A percentile compares a stretch with the other conserved stretches of the same genome.
phyloP scores from a whole-genome alignment of 108 stramenopile genomes.

The Nitzschia putrida region DNA sequence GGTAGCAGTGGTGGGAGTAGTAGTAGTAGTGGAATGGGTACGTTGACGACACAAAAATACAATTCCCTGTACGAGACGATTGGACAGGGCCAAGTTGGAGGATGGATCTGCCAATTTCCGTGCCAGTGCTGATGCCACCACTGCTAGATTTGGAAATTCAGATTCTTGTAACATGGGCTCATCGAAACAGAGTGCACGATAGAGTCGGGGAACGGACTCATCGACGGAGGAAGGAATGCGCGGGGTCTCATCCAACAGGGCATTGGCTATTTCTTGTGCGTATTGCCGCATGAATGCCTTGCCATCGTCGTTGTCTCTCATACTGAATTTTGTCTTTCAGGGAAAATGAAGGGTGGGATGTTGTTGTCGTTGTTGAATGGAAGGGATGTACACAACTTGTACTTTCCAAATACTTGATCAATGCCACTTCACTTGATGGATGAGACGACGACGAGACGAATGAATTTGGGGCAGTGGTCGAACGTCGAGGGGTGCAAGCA shows the following conservation, averaged over 20 bases:
- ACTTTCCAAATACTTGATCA: no score
- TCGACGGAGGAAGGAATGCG: constrained; percentile 6
- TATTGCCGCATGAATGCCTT: constrained; percentile 29
- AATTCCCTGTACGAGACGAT: constrained; percentile 42
- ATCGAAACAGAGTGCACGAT: constrained; percentile 36
- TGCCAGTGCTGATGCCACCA: constrained; percentile 17
- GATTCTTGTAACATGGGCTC: constrained; percentile 28
- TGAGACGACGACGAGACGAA: no score
- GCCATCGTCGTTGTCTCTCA: constrained; percentile 6
- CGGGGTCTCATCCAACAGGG: constrained; percentile 27
- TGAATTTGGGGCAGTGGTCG: background rate
- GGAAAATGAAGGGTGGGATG: no score
- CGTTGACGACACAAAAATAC: constrained; percentile 27
- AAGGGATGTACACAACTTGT: no score
- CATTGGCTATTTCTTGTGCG: constrained; percentile 34
- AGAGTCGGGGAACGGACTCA: constrained; percentile 18
- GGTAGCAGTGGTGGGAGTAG: background rate
- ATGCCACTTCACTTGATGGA: no score
- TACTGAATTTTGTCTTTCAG: background rate
- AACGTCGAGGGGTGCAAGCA: no score
- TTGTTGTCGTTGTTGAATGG: background rate
- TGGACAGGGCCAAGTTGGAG: constrained; percentile 30
- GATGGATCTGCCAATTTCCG: constrained; percentile 19
- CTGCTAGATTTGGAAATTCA: constrained; percentile 13
- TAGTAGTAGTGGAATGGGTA: background rate